phyloP scores from a whole-genome alignment of 2,329 filamentous ascomycete genomes.

The Fusarium torreyae region DNA sequence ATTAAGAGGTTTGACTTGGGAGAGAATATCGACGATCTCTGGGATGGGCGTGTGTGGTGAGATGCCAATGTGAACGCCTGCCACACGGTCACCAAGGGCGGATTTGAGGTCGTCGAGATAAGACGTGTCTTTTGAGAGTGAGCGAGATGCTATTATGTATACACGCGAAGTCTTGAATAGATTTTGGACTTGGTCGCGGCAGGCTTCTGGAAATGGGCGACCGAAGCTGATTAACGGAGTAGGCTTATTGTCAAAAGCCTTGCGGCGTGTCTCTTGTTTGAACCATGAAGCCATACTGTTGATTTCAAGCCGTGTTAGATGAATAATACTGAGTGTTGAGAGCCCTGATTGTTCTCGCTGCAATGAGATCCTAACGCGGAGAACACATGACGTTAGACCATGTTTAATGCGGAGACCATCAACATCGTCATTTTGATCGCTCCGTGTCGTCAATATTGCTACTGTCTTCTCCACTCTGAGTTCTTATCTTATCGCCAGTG shows the following conservation, averaged over 20 bases:
- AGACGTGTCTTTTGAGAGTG: neutral
- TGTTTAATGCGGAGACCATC: neutral
- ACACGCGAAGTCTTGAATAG: neutral
- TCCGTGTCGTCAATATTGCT: neutral
- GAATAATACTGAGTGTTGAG: neutral
- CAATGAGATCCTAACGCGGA: neutral
- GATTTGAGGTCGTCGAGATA: constrained; percentile 8
- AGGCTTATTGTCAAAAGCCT: constrained; percentile 9
- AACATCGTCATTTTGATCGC: neutral
- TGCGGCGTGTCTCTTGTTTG: neutral
- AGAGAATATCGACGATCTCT: constrained; percentile 18
- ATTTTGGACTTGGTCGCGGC: neutral
- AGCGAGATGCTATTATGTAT: constrained; percentile 18
- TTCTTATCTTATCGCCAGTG: neutral
- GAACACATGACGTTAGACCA: neutral
- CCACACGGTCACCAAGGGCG: neutral
- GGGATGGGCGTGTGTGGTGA: constrained; percentile 22
- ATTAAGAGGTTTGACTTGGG: constrained; percentile 4
- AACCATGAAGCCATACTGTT: neutral
- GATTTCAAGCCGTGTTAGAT: neutral
- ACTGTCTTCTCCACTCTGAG: neutral
- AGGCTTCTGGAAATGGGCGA: constrained; percentile 8
- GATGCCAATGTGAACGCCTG: constrained; percentile 13
- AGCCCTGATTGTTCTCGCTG: neutral
- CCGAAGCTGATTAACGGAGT: constrained; percentile 13